Base-by-base conservation (phyloP, 495 filamentous ascomycete genomes). In the Hyaloscypha finlandica region DNA sequence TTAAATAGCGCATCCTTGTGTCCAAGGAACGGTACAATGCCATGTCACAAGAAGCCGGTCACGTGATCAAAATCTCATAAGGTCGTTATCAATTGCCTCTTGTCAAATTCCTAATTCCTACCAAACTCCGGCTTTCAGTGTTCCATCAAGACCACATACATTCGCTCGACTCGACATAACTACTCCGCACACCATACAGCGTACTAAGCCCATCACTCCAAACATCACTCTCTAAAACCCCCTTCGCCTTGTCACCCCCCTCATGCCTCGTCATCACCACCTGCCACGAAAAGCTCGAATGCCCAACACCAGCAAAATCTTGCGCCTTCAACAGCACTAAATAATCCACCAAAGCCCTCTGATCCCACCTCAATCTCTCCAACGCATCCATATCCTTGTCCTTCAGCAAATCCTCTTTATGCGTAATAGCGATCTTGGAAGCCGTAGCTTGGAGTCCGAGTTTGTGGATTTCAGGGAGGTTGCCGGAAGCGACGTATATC, bases 271-370 rank as follows among this genome's bases (percentile, higher is more conserved):
- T 70, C 56, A 73, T 39, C 14, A 65, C 57, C 1, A 73, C 32
- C 42, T 70, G 63, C 71, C 71, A 73, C 4, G 61, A 58, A 55
- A 70, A 73, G 19, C 56, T 48, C 25, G 52, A 60, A 32, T 73
- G 71, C 14, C 68, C 68, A 30, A 73, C 61, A 11, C 71, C 71
- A 19, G 37, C 68, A 64, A 73, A 73, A 22, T 68, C 68, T 32
- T 61, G 55, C 6, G 56, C 62, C 33, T 68, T 73, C 53, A 63
- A 35, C 64, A 70, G 54, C 19, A 73, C 68, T 57, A 73, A 53
- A 64, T 57, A 73, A 64, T 73, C 71, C 25, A 73, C 65, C 48
- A 73, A 29, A 0, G 61, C 62, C 39, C 66, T 63, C 65, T 73
- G 71, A 56, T 73, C 71, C 61, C 58, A 70, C 22, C 45, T 64